A percentile compares a stretch with the other conserved stretches of the same genome.
Evolutionary conservation across 768 basidiomycete species (phyloP).

Genomic region (Ephemerocybe angulata): DNA sequence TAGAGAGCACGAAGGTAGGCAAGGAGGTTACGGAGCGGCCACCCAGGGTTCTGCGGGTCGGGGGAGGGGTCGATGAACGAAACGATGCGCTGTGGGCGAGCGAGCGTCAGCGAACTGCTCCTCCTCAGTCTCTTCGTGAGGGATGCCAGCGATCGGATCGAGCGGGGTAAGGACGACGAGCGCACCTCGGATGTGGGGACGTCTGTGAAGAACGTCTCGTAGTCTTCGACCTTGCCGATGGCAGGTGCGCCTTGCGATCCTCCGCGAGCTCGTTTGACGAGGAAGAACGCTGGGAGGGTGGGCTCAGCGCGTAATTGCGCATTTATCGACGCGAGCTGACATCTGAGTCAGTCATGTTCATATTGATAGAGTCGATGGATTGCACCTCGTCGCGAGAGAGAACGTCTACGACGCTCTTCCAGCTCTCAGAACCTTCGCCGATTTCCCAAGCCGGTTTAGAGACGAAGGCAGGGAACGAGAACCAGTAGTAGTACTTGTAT

Average conservation of each 20-base stretch:
- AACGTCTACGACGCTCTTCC: conserved; percentile 46
- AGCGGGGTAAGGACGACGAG: too few species aligned
- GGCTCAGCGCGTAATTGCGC: conserved; percentile 39
- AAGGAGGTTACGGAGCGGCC: conserved; percentile 92
- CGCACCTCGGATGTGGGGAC: conserved; percentile 35
- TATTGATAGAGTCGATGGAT: too few species aligned
- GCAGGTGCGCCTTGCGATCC: conserved; percentile 20
- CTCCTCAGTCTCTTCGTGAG: too few species aligned
- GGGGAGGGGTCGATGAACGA: conserved; percentile 87
- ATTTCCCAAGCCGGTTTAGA: conserved; percentile 91
- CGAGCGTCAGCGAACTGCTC: too few species aligned
- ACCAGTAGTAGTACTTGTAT: conserved; percentile 98
- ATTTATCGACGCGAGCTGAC: conserved; percentile 57
- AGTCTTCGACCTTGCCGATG: conserved; percentile 55
- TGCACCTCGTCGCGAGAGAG: conserved; percentile 42
- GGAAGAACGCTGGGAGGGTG: conserved; percentile 54
- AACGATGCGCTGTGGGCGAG: conserved; percentile 41
- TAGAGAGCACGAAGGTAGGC: conserved; percentile 69
- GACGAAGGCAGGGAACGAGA: conserved; percentile 90
- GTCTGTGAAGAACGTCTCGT: conserved; percentile 53
- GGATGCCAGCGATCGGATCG: too few species aligned
- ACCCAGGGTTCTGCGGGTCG: conserved; percentile 68
- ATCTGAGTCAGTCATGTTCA: too few species aligned
- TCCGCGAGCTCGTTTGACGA: conserved; percentile 39
- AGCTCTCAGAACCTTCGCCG: conserved; percentile 44